These are phyloP conservation scores for Fusarium praegraminearum DNA, from an alignment of 2,329 filamentous ascomycete genomes.

Conservation along the genomic window DNA sequence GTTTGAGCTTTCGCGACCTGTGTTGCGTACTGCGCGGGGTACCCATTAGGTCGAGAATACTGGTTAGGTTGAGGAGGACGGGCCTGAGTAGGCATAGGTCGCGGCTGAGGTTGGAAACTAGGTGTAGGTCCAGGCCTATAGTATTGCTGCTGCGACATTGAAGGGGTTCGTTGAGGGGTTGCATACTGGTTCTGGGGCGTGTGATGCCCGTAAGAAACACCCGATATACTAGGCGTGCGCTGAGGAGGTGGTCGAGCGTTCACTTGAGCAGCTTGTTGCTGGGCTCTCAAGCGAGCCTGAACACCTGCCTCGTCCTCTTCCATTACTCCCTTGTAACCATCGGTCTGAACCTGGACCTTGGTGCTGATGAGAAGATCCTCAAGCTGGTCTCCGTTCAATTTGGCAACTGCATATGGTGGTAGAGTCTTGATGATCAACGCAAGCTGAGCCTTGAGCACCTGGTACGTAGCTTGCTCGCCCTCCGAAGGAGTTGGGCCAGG, in stretches of 20 bases:
- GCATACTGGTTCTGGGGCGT: conserved; percentile 60
- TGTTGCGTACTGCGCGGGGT: conserved; percentile 60
- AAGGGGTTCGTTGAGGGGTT: conserved; percentile 60
- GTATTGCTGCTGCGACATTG: conserved; percentile 59
- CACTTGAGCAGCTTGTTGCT: conserved; percentile 52
- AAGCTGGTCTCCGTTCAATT: conserved; percentile 87
- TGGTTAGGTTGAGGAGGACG: conserved; percentile 59
- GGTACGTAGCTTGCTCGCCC: conserved; percentile 72
- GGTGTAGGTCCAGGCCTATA: conserved; percentile 56
- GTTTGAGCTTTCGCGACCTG: conserved; percentile 65
- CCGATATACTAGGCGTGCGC: conserved; percentile 56
- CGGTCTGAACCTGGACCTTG: conserved; percentile 77
- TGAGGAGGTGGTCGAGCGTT: conserved; percentile 54
- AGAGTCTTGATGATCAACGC: conserved; percentile 78
- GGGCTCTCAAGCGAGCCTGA: conserved; percentile 62
- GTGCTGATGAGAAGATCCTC: conserved; percentile 85
- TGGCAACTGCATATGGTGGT: conserved; percentile 87
- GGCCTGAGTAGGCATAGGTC: conserved; percentile 50
- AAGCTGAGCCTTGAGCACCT: conserved; percentile 80
- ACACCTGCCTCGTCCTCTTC: conserved; percentile 81
- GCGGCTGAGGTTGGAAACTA: conserved; percentile 59
- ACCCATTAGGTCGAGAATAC: conserved; percentile 64
- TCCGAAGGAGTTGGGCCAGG: conserved; percentile 76
- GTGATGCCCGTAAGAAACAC: conserved; percentile 59
- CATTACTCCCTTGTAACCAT: conserved; percentile 82